Evolutionary conservation across 495 filamentous ascomycete genomes (phyloP).

Genomic region (Penicillium mononematosum): DNA sequence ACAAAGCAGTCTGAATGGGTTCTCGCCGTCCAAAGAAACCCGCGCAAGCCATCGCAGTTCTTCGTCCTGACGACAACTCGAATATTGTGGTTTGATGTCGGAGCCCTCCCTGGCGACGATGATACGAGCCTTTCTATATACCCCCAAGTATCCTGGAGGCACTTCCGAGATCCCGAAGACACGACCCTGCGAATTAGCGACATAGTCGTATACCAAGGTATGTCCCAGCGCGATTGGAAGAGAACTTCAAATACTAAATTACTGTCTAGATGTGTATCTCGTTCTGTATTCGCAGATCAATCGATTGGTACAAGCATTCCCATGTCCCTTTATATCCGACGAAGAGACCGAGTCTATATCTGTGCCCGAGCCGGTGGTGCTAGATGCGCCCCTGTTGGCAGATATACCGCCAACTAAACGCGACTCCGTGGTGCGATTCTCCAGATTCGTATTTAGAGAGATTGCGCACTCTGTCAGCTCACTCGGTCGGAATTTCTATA

Average conservation of each 20-base stretch:
- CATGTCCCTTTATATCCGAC: slow-evolving; percentile 29
- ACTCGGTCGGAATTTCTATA: slow-evolving; percentile 16
- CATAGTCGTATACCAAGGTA: slow-evolving; percentile 34
- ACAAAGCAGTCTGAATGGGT: slow-evolving; percentile 49
- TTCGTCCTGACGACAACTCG: slow-evolving; percentile 56
- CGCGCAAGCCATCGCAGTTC: slow-evolving; percentile 46
- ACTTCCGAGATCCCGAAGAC: slow-evolving; percentile 48
- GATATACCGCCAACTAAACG: not conserved
- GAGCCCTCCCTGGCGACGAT: slow-evolving; percentile 4
- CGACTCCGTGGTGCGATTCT: slow-evolving; percentile 20
- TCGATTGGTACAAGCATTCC: slow-evolving; percentile 36
- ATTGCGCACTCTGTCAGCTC: slow-evolving; percentile 25
- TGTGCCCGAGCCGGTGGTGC: slow-evolving; percentile 42
- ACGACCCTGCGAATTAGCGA: slow-evolving; percentile 40
- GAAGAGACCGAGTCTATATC: slow-evolving; percentile 19
- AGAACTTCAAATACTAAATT: slow-evolving; percentile 9
- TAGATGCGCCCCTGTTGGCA: slow-evolving; percentile 31
- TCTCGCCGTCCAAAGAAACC: slow-evolving; percentile 51
- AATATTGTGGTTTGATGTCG: slow-evolving; percentile 43
- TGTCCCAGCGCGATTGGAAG: slow-evolving; percentile 6
- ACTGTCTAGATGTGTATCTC: slow-evolving; percentile 29
- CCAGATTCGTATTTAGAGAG: slow-evolving; percentile 39
- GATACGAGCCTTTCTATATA: slow-evolving; percentile 18
- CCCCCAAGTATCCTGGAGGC: slow-evolving; percentile 41
- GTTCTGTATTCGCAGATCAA: slow-evolving; percentile 48